Base-by-base conservation (phyloP, 306 rosid species). In the Rosa rugosa region DNA sequence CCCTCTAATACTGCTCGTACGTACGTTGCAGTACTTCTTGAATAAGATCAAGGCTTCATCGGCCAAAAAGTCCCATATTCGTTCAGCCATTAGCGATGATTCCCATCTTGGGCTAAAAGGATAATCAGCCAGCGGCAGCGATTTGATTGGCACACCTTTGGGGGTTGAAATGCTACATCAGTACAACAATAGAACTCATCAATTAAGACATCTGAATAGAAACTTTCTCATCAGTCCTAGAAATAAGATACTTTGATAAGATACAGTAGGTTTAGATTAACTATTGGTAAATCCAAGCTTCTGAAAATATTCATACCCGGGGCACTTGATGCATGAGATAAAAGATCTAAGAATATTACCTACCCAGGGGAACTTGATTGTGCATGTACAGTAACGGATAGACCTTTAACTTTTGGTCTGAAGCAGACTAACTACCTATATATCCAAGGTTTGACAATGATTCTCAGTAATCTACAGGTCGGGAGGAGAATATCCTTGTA, bases 61-160 rank as follows among this genome's bases (percentile, higher is more conserved):
- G 67, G 82, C 88, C 84, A 94, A 72, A 88, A 89, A 90, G 81
- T 91, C 98, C 20, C 60, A 85, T 54, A 90, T 87, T 51, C 92
- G 88, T 74, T 89, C 98, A 47, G 96, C 90, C 97, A 94, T 94
- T 71, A 12, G 82, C 11, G 83, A 71, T 62, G 69, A 67, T 81
- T 91, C 96, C 98, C 98, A 94, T 88, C 98, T 90, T 5, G 98
- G 98, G 83, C 98, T 94, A 92, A 93, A 94, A 34, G 96, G 98
- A 76, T 81, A 94, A 42, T 91, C 92, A n/a, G 81, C 73, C 8
- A 90, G 65, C 16, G 71, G 80, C 53, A 85, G 83, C 0, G 97
- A 93, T 79, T 91, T 91, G 27, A 88, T 71, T 22, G 96, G 98
- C 69, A 81, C 89, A 84, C 91, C 88, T 62, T 27, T 87, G 97